Conservation (phyloP, 306 rosid species). For the Castanea crenata region DNA sequence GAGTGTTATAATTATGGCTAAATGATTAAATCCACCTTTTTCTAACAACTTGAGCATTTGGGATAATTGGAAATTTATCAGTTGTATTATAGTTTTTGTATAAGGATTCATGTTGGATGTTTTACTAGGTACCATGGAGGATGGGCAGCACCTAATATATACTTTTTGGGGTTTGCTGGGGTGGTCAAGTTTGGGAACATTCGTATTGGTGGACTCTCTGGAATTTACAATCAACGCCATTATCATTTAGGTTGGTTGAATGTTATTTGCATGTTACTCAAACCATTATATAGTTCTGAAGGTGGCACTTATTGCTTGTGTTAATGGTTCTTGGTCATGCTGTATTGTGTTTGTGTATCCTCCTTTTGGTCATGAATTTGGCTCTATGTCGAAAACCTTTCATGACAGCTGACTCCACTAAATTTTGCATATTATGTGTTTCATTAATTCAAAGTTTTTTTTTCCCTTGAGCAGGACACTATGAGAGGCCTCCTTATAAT, state of each 20-base stretch:
- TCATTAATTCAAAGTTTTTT: background rate
- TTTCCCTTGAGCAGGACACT: slow-evolving; percentile 61
- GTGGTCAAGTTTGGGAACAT: slow-evolving; percentile 88
- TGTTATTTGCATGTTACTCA: background rate
- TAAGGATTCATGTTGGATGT: slow-evolving; percentile 1
- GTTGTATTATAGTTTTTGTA: background rate
- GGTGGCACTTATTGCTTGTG: background rate
- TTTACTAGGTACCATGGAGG: slow-evolving; percentile 86
- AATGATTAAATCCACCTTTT: too few relatives aligned
- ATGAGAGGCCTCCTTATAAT: slow-evolving; percentile 93
- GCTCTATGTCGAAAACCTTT: background rate
- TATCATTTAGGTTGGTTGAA: slow-evolving; percentile 64
- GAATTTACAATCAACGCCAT: slow-evolving; percentile 70
- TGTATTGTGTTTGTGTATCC: background rate
- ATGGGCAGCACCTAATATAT: slow-evolving; percentile 95
- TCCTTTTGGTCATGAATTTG: slow-evolving; percentile 12
- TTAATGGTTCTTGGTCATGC: background rate
- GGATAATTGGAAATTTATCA: too few relatives aligned
- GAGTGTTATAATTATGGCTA: too few relatives aligned
- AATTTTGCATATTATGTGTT: background rate
- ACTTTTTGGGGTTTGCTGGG: slow-evolving; percentile 87
- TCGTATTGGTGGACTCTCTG: slow-evolving; percentile 92
- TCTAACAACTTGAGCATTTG: too few relatives aligned
- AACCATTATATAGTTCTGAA: background rate
- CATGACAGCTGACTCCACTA: background rate